These are phyloP conservation scores for Raphidocelis subcapitata DNA, from an alignment of 139 green algal genomes.

Conservation along the genomic window DNA sequence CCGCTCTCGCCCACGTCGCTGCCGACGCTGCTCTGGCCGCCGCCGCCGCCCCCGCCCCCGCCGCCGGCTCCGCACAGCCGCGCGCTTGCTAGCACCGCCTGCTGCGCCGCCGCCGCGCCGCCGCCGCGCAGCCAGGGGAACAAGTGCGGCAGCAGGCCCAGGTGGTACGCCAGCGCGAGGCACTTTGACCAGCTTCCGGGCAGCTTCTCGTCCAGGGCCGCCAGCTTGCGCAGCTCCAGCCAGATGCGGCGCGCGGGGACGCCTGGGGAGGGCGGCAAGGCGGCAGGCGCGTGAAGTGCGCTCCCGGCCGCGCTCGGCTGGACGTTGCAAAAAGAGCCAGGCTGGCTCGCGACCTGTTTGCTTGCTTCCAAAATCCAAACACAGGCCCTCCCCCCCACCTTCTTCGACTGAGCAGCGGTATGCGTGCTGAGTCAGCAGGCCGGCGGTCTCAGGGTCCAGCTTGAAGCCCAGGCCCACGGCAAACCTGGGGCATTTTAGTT, in stretches of 20 bases:
- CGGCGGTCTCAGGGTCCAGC: conserved; percentile 14
- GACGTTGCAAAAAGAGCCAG: too few species aligned
- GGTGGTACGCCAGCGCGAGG: conserved; percentile 24
- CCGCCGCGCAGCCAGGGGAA: conserved; percentile 21
- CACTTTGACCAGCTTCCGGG: conserved; percentile 9
- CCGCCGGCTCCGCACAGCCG: background rate
- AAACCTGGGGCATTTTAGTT: too few species aligned
- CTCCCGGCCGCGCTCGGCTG: background rate
- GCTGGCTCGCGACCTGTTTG: too few species aligned
- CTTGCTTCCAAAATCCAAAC: too few species aligned
- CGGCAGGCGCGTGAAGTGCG: too few species aligned
- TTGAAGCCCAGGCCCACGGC: conserved; percentile 14
- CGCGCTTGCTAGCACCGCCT: conserved; percentile 19
- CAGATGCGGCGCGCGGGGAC: conserved; percentile 23
- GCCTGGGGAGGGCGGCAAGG: too few species aligned
- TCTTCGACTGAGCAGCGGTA: conserved; percentile 11
- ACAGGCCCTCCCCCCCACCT: conserved; percentile 13
- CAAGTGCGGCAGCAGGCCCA: conserved; percentile 21
- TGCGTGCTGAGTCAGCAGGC: background rate
- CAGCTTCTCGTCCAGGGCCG: conserved; percentile 2
- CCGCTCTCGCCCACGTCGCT: too few species aligned
- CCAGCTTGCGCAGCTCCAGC: conserved; percentile 29
- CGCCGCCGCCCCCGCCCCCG: background rate
- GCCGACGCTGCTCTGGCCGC: too few species aligned
- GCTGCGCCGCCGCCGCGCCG: background rate